Percentiles rank a stretch among this genome's conserved stretches.
These are phyloP conservation scores for Suillus decipiens DNA, from an alignment of 768 basidiomycete species.

Conservation along the genomic window DNA sequence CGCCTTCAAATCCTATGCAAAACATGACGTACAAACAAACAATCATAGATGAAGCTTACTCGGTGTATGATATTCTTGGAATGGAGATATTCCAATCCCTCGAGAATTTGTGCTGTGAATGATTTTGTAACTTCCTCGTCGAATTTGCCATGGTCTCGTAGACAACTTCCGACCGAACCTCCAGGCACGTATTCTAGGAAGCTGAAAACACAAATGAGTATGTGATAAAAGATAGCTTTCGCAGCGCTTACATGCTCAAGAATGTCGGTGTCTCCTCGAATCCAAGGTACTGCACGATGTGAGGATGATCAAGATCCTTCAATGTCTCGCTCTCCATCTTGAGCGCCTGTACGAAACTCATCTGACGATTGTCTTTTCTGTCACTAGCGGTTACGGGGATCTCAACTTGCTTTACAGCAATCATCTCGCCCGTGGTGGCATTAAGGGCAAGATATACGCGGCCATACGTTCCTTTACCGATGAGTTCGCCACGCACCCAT, in stretches of 20 bases:
- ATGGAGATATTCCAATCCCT: constrained; percentile 92
- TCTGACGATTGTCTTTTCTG: constrained; percentile 83
- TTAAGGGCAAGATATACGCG: constrained; percentile 96
- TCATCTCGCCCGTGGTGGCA: constrained; percentile 97
- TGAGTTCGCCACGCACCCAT: constrained; percentile 97
- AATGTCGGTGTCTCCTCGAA: constrained; percentile 87
- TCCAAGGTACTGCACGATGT: constrained; percentile 97
- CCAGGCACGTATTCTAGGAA: constrained; percentile 99
- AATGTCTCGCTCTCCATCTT: constrained; percentile 96
- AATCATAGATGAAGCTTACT: constrained; percentile 41
- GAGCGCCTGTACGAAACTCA: constrained; percentile 84
- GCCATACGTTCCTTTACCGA: constrained; percentile 96
- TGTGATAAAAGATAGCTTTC: not conserved
- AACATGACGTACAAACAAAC: constrained; percentile 11
- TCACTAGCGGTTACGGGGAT: constrained; percentile 90
- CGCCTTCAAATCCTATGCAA: constrained; percentile 84
- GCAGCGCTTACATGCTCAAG: constrained; percentile 80
- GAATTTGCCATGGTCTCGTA: constrained; percentile 92
- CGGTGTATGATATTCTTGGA: constrained; percentile 90
- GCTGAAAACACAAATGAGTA: constrained; percentile 42
- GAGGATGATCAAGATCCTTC: constrained; percentile 94
- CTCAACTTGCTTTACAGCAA: constrained; percentile 99
- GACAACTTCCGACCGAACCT: constrained; percentile 88
- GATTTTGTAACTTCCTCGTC: constrained; percentile 90
- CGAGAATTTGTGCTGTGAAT: constrained; percentile 89